These are phyloP conservation scores for Plectosphaerella plurivora DNA, from an alignment of 2,329 filamentous ascomycete species.

Conservation along the genomic window DNA sequence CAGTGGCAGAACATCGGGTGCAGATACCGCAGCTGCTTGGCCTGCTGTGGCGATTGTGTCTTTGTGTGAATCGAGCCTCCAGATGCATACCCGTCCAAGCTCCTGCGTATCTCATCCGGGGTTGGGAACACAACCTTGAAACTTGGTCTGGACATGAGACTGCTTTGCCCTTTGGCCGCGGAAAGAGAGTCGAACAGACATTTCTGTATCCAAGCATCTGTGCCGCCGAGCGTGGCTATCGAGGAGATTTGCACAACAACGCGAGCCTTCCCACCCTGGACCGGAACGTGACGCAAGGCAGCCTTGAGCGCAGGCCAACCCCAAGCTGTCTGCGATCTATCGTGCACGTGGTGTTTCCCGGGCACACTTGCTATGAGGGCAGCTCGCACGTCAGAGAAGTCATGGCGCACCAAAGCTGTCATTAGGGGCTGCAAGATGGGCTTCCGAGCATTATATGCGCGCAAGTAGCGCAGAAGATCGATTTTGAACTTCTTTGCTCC, in stretches of 20 bases:
- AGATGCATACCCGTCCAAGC: slow-evolving; percentile 72
- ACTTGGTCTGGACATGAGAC: slow-evolving; percentile 29
- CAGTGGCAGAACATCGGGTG: slow-evolving; percentile 70
- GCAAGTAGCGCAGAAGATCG: slow-evolving; percentile 70
- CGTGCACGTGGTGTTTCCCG: slow-evolving; percentile 52
- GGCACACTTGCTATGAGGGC: slow-evolving; percentile 77
- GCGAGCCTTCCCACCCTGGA: slow-evolving; percentile 33
- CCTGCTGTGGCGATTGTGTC: slow-evolving; percentile 63
- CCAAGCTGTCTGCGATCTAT: slow-evolving; percentile 56
- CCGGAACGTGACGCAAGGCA: slow-evolving; percentile 50
- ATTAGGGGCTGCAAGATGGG: slow-evolving; percentile 51
- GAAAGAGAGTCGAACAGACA: slow-evolving; percentile 53
- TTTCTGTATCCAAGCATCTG: slow-evolving; percentile 66
- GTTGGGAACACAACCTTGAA: slow-evolving; percentile 80
- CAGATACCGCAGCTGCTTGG: slow-evolving; percentile 70
- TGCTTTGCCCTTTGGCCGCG: slow-evolving; percentile 19
- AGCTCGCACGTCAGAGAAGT: slow-evolving; percentile 66
- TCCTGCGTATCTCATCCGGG: slow-evolving; percentile 69
- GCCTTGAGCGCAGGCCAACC: slow-evolving; percentile 69
- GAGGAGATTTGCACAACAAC: slow-evolving; percentile 70
- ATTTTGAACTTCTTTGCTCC: slow-evolving; percentile 59
- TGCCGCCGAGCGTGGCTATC: slow-evolving; percentile 71
- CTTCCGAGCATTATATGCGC: slow-evolving; percentile 59
- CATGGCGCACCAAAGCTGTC: slow-evolving; percentile 53
- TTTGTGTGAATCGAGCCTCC: slow-evolving; percentile 82